A percentile compares a stretch with the other conserved stretches of the same genome.
Evolutionary conservation across 2,329 filamentous ascomycete species (phyloP).

Genomic region (Thelonectria olida): DNA sequence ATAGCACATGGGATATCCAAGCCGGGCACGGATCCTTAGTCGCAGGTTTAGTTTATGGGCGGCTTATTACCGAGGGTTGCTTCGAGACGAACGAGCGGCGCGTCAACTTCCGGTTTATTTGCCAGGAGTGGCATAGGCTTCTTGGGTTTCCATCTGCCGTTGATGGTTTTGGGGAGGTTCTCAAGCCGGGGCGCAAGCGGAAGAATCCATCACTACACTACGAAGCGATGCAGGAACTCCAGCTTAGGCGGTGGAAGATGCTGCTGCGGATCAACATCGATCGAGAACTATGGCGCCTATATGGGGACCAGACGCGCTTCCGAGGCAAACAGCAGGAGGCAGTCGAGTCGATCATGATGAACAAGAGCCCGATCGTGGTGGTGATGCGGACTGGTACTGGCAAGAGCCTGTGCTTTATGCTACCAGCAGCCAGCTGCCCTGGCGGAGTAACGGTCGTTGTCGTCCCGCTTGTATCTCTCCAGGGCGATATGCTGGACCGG

Average conservation of each 20-base stretch:
- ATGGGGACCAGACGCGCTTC: background rate
- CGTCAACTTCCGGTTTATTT: constrained; percentile 9
- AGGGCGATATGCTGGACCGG: constrained; percentile 6
- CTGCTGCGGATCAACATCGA: background rate
- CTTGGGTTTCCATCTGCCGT: background rate
- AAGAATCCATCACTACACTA: constrained; percentile 8
- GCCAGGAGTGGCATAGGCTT: background rate
- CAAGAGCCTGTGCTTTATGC: constrained; percentile 15
- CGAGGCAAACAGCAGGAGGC: background rate
- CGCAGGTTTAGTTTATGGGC: background rate
- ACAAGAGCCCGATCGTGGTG: constrained; percentile 2
- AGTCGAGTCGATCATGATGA: constrained; percentile 4
- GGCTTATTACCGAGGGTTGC: constrained; percentile 1
- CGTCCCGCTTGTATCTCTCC: too few relatives aligned
- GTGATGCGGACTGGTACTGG: background rate
- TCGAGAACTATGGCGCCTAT: background rate
- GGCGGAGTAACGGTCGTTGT: background rate
- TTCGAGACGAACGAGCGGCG: constrained; percentile 11
- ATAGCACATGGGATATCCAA: constrained; percentile 1
- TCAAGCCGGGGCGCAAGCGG: background rate
- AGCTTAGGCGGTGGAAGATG: background rate
- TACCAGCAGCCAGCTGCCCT: background rate
- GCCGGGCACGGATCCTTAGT: background rate
- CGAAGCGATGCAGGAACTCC: background rate
- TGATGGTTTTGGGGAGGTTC: background rate